Conservation (phyloP, 2,329 filamentous ascomycete genomes). For the Penicillium psychrosexuale region DNA sequence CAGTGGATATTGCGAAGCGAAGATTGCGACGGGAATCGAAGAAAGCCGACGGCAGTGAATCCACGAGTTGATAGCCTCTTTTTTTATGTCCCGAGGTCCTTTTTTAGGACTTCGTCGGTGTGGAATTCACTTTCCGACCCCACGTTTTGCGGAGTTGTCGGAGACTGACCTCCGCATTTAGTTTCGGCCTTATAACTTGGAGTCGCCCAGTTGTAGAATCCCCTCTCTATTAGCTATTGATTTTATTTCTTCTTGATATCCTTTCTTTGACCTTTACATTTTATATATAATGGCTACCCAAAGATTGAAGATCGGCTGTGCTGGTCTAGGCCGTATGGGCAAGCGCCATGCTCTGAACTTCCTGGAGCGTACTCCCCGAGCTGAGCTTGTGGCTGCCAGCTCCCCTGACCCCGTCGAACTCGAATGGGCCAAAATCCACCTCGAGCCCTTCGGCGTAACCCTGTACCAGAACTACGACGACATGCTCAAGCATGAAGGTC, state of each 20-base stretch:
- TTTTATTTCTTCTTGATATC: background rate
- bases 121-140: constrained; percentile 24
- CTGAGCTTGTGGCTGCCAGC: constrained; percentile 50
- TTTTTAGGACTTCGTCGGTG: background rate
- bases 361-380: constrained; percentile 47
- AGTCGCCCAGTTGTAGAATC: background rate
- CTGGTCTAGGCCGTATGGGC: constrained; percentile 52
- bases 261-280: background rate
- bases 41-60: constrained; percentile 17
- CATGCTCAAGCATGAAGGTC: constrained; percentile 55
- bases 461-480: constrained; percentile 56
- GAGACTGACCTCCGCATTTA: constrained; percentile 19
- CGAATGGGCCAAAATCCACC: constrained; percentile 51
- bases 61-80: background rate
- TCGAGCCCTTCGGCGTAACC: constrained; percentile 52
- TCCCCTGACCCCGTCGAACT: constrained; percentile 47
- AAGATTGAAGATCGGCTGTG: constrained; percentile 47
- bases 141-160: constrained; percentile 12
- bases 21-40: constrained; percentile 29
- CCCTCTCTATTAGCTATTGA: background rate
- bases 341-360: constrained; percentile 52
- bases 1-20: constrained; percentile 50
- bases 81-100: background rate
- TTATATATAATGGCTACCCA: constrained; percentile 22
- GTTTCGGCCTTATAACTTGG: background rate